These are phyloP conservation scores for Cladosporium cucumerinum DNA, from an alignment of 2,329 filamentous ascomycete species.

Conservation along the genomic window DNA sequence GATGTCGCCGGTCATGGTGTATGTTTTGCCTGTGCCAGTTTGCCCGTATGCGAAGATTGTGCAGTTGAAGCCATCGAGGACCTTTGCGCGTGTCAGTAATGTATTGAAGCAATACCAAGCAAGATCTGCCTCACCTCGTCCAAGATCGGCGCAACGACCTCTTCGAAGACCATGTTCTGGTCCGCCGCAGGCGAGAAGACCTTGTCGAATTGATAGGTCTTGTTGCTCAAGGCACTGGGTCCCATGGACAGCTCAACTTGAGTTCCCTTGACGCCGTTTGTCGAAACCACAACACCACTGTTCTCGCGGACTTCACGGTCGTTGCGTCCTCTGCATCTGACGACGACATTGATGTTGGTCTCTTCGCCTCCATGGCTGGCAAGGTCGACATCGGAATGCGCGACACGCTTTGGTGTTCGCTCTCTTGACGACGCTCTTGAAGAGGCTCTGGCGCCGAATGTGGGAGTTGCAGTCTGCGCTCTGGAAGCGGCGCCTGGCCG, in stretches of 20 bases:
- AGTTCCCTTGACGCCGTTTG: slow-evolving; percentile 83
- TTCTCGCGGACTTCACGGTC: slow-evolving; percentile 92
- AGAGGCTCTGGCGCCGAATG: slow-evolving; percentile 56
- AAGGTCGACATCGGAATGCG: slow-evolving; percentile 70
- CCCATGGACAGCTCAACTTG: slow-evolving; percentile 87
- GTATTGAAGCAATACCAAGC: neutral
- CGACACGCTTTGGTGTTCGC: slow-evolving; percentile 72
- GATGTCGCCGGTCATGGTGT: slow-evolving; percentile 99
- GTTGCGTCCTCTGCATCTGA: slow-evolving; percentile 87
- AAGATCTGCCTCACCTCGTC: slow-evolving; percentile 67
- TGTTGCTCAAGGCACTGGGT: slow-evolving; percentile 86
- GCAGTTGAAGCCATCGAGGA: slow-evolving; percentile 92
- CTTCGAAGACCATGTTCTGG: slow-evolving; percentile 90
- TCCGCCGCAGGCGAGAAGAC: slow-evolving; percentile 95
- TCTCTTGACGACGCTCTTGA: slow-evolving; percentile 61
- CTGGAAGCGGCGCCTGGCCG: slow-evolving; percentile 37
- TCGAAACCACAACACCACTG: slow-evolving; percentile 84
- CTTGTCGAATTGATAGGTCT: slow-evolving; percentile 94
- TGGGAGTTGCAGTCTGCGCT: slow-evolving; percentile 49
- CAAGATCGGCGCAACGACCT: slow-evolving; percentile 87
- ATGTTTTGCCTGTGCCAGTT: slow-evolving; percentile 96
- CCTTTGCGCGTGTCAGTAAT: slow-evolving; percentile 50
- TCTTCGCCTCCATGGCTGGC: slow-evolving; percentile 65
- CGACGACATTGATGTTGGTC: slow-evolving; percentile 97
- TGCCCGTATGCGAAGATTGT: slow-evolving; percentile 99